Conservation (phyloP, 2,329 filamentous ascomycete species). For the Apiospora rasikravindrae region DNA sequence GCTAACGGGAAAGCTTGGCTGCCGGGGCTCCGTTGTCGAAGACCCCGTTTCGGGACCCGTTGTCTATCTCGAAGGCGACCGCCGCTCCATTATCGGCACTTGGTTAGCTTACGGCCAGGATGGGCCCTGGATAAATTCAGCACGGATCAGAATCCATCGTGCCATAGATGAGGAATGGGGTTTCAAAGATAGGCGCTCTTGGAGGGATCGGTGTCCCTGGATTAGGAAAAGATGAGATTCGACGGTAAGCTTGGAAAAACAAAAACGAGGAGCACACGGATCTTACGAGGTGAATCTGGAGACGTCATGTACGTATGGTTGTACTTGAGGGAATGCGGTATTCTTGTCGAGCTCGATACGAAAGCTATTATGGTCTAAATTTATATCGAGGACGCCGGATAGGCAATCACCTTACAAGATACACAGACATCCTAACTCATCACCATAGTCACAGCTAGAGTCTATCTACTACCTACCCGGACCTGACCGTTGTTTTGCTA, state of each 20-base stretch:
- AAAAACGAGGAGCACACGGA: background rate
- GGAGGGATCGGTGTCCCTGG: background rate
- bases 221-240: background rate
- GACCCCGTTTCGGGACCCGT: slow-evolving; percentile 10
- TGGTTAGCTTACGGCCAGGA: background rate
- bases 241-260: background rate
- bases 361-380: background rate
- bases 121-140: background rate
- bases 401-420: background rate
- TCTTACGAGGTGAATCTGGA: background rate
- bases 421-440: background rate
- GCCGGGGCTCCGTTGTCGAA: slow-evolving; percentile 12
- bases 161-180: background rate
- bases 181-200: background rate
- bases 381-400: background rate
- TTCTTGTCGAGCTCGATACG: background rate
- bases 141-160: background rate
- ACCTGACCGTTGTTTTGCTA: background rate
- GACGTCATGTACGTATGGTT: background rate
- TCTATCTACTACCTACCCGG: background rate
- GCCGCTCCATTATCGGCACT: background rate
- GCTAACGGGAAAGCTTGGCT: background rate
- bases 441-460: background rate
- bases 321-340: background rate
- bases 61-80: slow-evolving; percentile 10